Evolutionary conservation across 352 stramenopile genomes (phyloP).

Genomic region (Phytopythium boreale): DNA sequence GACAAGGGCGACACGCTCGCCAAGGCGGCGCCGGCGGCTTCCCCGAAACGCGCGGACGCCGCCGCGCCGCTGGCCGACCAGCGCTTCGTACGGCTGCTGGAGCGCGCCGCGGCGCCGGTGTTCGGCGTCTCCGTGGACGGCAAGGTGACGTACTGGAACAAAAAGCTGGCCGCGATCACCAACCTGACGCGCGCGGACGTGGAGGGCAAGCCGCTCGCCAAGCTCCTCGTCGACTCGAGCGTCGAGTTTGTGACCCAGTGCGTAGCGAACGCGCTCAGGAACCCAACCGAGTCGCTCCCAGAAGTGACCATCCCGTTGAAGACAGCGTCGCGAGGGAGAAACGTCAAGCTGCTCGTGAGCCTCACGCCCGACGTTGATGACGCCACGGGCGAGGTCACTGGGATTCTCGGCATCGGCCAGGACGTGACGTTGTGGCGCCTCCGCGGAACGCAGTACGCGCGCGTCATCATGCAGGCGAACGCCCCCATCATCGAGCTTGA

Average conservation of each 20-base stretch:
- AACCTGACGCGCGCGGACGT: slow-evolving; percentile 25
- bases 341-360: slow-evolving; percentile 56
- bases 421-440: slow-evolving; percentile 46
- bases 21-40: neutral
- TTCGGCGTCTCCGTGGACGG: slow-evolving; percentile 40
- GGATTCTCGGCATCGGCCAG: slow-evolving; percentile 39
- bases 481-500: slow-evolving; percentile 79
- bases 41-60: neutral
- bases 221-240: slow-evolving; percentile 26
- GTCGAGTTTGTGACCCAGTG: slow-evolving; percentile 12
- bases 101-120: slow-evolving; percentile 47
- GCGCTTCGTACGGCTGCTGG: slow-evolving; percentile 29
- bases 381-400: slow-evolving; percentile 18
- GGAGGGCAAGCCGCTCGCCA: slow-evolving; percentile 28
- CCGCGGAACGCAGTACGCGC: slow-evolving; percentile 47
- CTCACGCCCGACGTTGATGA: slow-evolving; percentile 50
- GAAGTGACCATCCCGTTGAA: slow-evolving; percentile 50
- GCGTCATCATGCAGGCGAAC: slow-evolving; percentile 71
- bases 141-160: slow-evolving; percentile 65
- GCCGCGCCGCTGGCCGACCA: neutral
- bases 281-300: slow-evolving; percentile 18
- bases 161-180: slow-evolving; percentile 44
- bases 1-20: neutral
- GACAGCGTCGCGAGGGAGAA: slow-evolving; percentile 31
- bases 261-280: slow-evolving; percentile 13